Evolutionary conservation across 495 filamentous ascomycete genomes (phyloP).

Genomic region (Astrothelium subdiscretum): DNA sequence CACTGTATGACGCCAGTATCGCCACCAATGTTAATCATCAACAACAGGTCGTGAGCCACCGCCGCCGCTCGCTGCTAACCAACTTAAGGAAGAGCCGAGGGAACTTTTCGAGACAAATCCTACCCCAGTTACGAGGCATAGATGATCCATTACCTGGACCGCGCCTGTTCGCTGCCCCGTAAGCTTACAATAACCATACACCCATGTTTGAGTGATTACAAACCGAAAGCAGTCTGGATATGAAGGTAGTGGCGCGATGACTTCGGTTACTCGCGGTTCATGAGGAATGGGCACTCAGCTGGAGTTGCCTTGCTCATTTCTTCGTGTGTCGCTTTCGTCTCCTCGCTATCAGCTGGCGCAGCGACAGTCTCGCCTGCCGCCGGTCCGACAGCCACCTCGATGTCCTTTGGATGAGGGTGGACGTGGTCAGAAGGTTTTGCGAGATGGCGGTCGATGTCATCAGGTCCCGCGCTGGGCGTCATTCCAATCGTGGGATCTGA

Average conservation of each 20-base stretch:
- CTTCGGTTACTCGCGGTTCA: slow-evolving; percentile 22
- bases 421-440: slow-evolving; percentile 13
- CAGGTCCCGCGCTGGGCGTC: background rate
- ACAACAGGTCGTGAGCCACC: background rate
- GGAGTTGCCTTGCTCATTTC: slow-evolving; percentile 25
- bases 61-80: background rate
- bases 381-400: slow-evolving; percentile 17
- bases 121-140: no score
- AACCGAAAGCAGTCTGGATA: no score
- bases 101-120: no score
- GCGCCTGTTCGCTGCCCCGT: background rate
- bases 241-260: background rate
- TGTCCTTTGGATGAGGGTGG: slow-evolving; percentile 17
- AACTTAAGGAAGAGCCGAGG: background rate
- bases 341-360: slow-evolving; percentile 10
- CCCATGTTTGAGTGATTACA: no score
- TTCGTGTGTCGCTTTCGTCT: slow-evolving; percentile 20
- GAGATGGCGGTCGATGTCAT: slow-evolving; percentile 16
- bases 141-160: no score
- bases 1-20: background rate
- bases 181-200: background rate
- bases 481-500: slow-evolving; percentile 5
- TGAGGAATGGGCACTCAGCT: slow-evolving; percentile 21
- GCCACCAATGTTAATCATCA: background rate
- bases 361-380: slow-evolving; percentile 19